These are phyloP conservation scores for Chaetoceros tenuissimus DNA, from an alignment of 108 stramenopile genomes.

Conservation along the genomic window DNA sequence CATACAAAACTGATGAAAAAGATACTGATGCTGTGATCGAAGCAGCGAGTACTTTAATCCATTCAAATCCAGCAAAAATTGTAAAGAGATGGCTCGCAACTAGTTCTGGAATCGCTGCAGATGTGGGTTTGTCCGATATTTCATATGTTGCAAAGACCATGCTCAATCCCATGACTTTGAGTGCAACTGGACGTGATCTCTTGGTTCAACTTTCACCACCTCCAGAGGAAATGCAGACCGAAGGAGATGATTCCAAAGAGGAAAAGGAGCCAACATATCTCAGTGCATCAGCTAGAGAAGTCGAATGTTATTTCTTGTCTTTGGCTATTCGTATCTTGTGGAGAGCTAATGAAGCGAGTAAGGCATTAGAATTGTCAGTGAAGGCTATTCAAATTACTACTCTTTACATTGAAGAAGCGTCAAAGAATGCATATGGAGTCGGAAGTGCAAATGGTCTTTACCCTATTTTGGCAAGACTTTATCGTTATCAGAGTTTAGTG, in stretches of 20 bases:
- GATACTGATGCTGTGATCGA: neutral
- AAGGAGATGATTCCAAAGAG: constrained; percentile 6
- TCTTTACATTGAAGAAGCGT: constrained; percentile 37
- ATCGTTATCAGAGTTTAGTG: constrained; percentile 62
- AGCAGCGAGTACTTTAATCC: neutral
- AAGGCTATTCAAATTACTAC: constrained; percentile 42
- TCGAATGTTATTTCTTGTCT: constrained; percentile 65
- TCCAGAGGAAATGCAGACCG: constrained; percentile 19
- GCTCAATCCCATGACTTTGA: constrained; percentile 41
- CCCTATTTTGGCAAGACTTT: constrained; percentile 70
- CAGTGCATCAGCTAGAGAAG: constrained; percentile 35
- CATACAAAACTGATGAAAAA: neutral
- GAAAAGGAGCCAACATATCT: constrained; percentile 25
- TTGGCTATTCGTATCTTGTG: constrained; percentile 54
- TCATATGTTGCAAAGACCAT: constrained; percentile 29
- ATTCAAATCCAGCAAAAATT: constrained; percentile 56
- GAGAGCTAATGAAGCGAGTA: constrained; percentile 29
- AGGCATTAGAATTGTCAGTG: constrained; percentile 35
- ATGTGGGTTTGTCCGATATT: constrained; percentile 42
- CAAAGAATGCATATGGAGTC: constrained; percentile 7
- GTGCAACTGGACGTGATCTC: constrained; percentile 35
- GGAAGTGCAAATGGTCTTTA: constrained; percentile 37
- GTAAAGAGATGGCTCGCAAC: constrained; percentile 78
- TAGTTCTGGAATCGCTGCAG: constrained; percentile 50
- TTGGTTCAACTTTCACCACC: constrained; percentile 5